phyloP scores from a whole-genome alignment of 2,329 filamentous ascomycete species.

The Gaeumannomyces tritici region DNA sequence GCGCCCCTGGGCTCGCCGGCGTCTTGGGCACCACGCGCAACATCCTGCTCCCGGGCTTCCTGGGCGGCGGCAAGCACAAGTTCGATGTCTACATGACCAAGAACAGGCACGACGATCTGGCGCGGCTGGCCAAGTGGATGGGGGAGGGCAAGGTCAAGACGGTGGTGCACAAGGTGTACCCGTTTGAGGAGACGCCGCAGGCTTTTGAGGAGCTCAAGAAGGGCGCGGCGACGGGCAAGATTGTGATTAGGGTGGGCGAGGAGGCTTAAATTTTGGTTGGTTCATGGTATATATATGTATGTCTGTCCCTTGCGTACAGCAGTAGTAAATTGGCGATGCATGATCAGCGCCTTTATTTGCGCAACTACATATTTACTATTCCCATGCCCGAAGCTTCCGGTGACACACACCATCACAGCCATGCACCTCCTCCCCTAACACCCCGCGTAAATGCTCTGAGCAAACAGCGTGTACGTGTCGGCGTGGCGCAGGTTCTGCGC shows the following conservation, averaged over 20 bases:
- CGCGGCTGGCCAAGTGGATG: slow-evolving; percentile 14
- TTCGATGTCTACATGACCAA: slow-evolving; percentile 8
- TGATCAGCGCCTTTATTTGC: too few species aligned
- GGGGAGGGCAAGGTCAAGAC: slow-evolving; percentile 14
- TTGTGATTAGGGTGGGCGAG: slow-evolving; percentile 11
- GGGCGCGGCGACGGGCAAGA: slow-evolving; percentile 14
- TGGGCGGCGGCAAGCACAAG: slow-evolving; percentile 9
- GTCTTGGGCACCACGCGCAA: slow-evolving; percentile 1
- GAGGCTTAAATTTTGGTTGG: neutral
- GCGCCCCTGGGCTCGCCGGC: neutral
- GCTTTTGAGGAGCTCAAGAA: slow-evolving; percentile 15
- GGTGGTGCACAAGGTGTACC: slow-evolving; percentile 12
- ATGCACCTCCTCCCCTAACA: neutral
- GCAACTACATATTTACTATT: too few species aligned
- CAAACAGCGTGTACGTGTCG: slow-evolving; percentile 42
- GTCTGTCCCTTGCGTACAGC: too few species aligned
- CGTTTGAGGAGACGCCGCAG: slow-evolving; percentile 12
- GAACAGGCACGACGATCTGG: slow-evolving; percentile 5
- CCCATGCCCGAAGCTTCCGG: too few species aligned
- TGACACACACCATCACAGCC: too few species aligned
- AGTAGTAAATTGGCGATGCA: neutral
- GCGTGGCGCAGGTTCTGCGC: slow-evolving; percentile 50
- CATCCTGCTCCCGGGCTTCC: slow-evolving; percentile 8
- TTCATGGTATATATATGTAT: neutral
- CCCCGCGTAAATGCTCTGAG: slow-evolving; percentile 13